Conservation (phyloP, 129 eudicot species). For the Flaveria bidentis region DNA sequence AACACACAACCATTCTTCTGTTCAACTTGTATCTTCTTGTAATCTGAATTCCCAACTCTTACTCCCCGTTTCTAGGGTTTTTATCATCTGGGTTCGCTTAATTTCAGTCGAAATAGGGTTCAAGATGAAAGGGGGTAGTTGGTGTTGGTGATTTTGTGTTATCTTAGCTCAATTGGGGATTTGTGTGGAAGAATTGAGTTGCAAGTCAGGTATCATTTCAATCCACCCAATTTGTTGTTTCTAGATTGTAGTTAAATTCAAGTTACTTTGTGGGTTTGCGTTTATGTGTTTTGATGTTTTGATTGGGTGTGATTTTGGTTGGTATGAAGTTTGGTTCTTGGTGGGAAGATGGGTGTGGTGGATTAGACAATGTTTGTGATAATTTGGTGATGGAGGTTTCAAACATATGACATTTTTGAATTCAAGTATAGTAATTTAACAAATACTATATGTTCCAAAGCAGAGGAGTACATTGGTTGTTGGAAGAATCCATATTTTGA, state of each 20-base stretch:
- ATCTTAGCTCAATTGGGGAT: conserved; percentile 15
- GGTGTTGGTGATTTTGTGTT: background rate
- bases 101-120: background rate
- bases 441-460: background rate
- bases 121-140: background rate
- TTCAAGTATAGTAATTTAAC: background rate
- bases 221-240: background rate
- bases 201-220: conserved; percentile 29
- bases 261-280: background rate
- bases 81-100: background rate
- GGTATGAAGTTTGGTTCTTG: background rate
- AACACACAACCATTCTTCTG: conserved; percentile 6
- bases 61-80: conserved; percentile 22
- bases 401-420: background rate
- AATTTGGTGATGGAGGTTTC: background rate
- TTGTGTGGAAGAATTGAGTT: conserved; percentile 11
- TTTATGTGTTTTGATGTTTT: background rate
- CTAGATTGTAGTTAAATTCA: background rate
- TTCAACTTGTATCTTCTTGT: conserved; percentile 18
- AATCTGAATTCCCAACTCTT: conserved; percentile 10
- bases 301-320: conserved; percentile 10
- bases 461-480: background rate
- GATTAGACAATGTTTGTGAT: background rate
- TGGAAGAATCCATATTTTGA: background rate
- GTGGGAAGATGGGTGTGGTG: background rate